Base-by-base conservation (phyloP, 2,329 filamentous ascomycete species). In the Penicillium sclerotiorum region DNA sequence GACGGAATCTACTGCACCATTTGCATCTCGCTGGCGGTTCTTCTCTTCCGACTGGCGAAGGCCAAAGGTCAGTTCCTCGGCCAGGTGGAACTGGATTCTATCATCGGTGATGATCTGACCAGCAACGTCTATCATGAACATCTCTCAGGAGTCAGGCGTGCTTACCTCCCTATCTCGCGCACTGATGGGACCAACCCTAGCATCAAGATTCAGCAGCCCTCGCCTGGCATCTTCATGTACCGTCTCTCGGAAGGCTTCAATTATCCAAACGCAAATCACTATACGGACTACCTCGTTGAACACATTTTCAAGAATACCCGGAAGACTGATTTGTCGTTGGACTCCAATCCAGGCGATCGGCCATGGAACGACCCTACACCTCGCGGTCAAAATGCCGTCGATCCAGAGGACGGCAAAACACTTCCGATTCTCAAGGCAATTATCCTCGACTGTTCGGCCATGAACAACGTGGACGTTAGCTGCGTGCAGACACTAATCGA, bases 341-440 rank as follows among this genome's bases (percentile, higher is more conserved):
- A 85, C 62, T 71, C 77, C 4, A 79, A 80, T 3, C 79, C 77
- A 2, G 88, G 88, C 37, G 93, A 99, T 67, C 82, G 92, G 7
- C 92, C 94, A 1, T 97, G 94, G 94, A 97, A 96, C 63, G 89
- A 96, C 65, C 90, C 93, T 0, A 91, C 90, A n/a, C n/a, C n/a
- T n/a, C n/a, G n/a, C 43, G 88, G 89, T 61, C 68, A 84, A 68
- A 70, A 66, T 28, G 25, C 8, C 13, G 21, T 39, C 11, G 77
- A 72, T 40, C 71, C 30, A 13, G 37, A 77, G 32, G 78, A 80
- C 53, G 76, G 49, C 76, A n/a, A n/a, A n/a, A n/a, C n/a, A n/a
- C 85, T 13, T 88, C 91, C 1, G 4, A 86, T 83, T 0, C 81
- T 96, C 43, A 90, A 89, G 67, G 92, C 93, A n/a, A 77, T 97